Evolutionary conservation across 129 eudicot genomes (phyloP).

Genomic region (Cynara cardunculus): DNA sequence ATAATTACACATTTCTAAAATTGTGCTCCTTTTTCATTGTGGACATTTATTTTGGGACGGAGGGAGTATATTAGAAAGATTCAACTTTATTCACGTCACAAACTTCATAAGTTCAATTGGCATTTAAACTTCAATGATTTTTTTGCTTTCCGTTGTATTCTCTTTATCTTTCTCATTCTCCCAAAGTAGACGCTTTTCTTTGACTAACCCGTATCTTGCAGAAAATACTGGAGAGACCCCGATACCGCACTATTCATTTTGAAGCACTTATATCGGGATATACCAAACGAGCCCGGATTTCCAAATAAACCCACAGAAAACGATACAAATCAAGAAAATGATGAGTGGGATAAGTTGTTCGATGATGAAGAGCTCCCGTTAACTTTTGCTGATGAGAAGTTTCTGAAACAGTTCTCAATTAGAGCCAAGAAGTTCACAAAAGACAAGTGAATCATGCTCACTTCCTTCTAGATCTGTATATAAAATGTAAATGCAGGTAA

Average conservation of each 20-base stretch:
- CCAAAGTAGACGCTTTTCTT: background rate
- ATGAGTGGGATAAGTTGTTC: slow-evolving; percentile 35
- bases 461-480: slow-evolving; percentile 20
- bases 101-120: too few relatives aligned
- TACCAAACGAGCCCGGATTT: slow-evolving; percentile 49
- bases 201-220: slow-evolving; percentile 24
- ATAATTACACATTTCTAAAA: background rate
- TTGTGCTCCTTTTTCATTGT: background rate
- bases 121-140: background rate
- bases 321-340: slow-evolving; percentile 32
- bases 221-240: slow-evolving; percentile 90
- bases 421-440: slow-evolving; percentile 29
- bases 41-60: background rate
- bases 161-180: background rate
- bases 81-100: background rate
- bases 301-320: slow-evolving; percentile 8
- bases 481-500: slow-evolving; percentile 32
- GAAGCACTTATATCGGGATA: slow-evolving; percentile 74
- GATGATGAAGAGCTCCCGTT: slow-evolving; percentile 76
- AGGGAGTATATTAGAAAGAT: background rate
- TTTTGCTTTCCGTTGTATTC: background rate
- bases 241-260: slow-evolving; percentile 92
- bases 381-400: slow-evolving; percentile 58
- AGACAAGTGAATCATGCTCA: slow-evolving; percentile 16
- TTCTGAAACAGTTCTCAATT: slow-evolving; percentile 40